phyloP scores from a whole-genome alignment of 495 filamentous ascomycete species.

The Letharia lupina region DNA sequence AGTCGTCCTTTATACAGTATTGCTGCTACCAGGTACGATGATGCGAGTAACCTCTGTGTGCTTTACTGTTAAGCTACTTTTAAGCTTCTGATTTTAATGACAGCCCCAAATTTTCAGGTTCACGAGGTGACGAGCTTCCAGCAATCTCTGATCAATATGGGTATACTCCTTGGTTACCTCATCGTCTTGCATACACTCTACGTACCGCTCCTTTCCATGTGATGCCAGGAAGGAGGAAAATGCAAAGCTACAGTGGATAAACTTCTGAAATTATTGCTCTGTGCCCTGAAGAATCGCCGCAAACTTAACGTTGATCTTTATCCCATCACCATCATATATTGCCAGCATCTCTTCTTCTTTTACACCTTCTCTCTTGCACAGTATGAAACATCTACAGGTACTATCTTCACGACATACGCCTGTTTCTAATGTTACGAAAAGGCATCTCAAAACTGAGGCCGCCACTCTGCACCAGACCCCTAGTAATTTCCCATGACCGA shows the following conservation, averaged over 20 bases:
- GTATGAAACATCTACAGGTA: background rate
- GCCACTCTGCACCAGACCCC: background rate
- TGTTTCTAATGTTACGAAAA: background rate
- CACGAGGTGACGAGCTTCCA: too few relatives aligned
- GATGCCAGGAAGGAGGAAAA: too few relatives aligned
- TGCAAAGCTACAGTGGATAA: too few relatives aligned
- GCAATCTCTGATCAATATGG: too few relatives aligned
- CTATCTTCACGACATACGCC: background rate
- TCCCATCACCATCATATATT: background rate
- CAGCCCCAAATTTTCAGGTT: too few relatives aligned
- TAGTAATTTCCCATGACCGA: background rate
- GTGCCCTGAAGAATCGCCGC: too few relatives aligned
- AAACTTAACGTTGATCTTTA: background rate
- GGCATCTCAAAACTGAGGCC: background rate
- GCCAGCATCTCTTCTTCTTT: background rate
- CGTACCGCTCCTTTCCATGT: too few relatives aligned
- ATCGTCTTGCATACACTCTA: too few relatives aligned
- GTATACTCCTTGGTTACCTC: too few relatives aligned
- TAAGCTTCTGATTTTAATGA: too few relatives aligned
- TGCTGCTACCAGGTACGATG: background rate
- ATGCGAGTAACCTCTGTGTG: background rate
- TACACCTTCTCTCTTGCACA: background rate
- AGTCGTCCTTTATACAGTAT: background rate
- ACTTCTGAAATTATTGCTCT: too few relatives aligned
- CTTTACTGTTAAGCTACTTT: background rate